phyloP scores from a whole-genome alignment of 1,284 basidiomycete genomes.

The Ustilago xerochloae region DNA sequence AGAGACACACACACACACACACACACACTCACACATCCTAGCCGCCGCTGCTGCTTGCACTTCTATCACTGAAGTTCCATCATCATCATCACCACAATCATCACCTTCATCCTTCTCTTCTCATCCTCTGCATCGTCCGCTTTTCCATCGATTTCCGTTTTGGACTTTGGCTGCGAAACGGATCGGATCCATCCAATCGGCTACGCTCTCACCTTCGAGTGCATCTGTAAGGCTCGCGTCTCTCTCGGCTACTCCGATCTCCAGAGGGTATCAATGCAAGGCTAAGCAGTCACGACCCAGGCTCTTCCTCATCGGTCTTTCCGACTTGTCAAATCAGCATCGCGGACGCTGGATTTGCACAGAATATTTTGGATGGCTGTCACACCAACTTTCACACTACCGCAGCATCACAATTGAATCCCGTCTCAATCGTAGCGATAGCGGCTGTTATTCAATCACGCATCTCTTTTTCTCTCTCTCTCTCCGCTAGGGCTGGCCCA shows the following conservation, averaged over 20 bases:
- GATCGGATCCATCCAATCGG: neutral
- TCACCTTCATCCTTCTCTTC: neutral
- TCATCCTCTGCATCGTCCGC: too few relatives aligned
- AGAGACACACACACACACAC: neutral
- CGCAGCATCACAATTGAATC: neutral
- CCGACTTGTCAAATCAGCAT: neutral
- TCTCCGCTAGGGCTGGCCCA: conserved; percentile 44
- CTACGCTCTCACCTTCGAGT: too few relatives aligned
- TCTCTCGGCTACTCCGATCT: neutral
- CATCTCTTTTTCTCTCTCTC: conserved; percentile 9
- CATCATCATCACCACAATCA: neutral
- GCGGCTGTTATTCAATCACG: too few relatives aligned
- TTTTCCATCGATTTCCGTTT: too few relatives aligned
- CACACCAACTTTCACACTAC: neutral
- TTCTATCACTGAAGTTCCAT: neutral
- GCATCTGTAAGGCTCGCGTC: neutral
- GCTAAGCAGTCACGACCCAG: neutral
- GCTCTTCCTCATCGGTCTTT: neutral
- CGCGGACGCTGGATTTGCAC: too few relatives aligned
- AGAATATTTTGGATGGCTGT: neutral
- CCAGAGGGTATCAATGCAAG: neutral
- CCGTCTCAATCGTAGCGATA: too few relatives aligned
- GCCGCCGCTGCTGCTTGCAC: neutral
- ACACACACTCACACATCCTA: neutral
- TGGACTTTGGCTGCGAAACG: too few relatives aligned